Percentiles rank a stretch among this genome's conserved stretches.
Evolutionary conservation across 257 asterid species (phyloP).

Genomic region (Lavandula angustifolia): DNA sequence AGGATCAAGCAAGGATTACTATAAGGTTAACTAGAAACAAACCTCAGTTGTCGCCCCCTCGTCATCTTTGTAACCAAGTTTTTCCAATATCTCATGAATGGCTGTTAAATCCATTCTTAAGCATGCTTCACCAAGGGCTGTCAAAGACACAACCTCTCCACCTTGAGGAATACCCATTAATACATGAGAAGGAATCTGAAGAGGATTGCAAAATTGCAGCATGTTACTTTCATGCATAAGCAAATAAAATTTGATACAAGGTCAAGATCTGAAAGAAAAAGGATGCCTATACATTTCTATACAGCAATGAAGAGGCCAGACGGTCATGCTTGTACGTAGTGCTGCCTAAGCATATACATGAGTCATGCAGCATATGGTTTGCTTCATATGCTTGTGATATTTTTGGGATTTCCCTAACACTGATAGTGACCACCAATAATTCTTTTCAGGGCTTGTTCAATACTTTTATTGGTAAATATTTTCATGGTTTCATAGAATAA

Average conservation of each 20-base stretch:
- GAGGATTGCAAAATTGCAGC: neutral
- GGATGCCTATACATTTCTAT: neutral
- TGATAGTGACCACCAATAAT: too few relatives aligned
- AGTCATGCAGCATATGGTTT: neutral
- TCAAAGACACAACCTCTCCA: conserved; percentile 46
- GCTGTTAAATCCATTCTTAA: conserved; percentile 69
- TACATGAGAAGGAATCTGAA: conserved; percentile 62
- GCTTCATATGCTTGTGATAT: neutral
- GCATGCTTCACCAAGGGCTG: conserved; percentile 72
- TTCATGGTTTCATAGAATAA: too few relatives aligned
- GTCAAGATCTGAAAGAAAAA: neutral
- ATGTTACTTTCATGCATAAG: neutral
- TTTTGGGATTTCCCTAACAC: too few relatives aligned
- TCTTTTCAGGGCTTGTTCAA: too few relatives aligned
- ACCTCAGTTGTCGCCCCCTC: conserved; percentile 81
- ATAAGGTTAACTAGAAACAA: conserved; percentile 27
- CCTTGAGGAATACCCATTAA: conserved; percentile 64
- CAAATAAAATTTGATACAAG: neutral
- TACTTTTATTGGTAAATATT: too few relatives aligned
- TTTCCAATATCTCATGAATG: conserved; percentile 65
- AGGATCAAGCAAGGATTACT: conserved; percentile 2
- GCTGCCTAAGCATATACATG: neutral
- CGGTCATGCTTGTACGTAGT: neutral
- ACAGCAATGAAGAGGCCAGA: neutral
- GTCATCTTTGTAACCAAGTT: conserved; percentile 69